phyloP scores from a whole-genome alignment of 169 alveolate species.

The Babesia bigemina region DNA sequence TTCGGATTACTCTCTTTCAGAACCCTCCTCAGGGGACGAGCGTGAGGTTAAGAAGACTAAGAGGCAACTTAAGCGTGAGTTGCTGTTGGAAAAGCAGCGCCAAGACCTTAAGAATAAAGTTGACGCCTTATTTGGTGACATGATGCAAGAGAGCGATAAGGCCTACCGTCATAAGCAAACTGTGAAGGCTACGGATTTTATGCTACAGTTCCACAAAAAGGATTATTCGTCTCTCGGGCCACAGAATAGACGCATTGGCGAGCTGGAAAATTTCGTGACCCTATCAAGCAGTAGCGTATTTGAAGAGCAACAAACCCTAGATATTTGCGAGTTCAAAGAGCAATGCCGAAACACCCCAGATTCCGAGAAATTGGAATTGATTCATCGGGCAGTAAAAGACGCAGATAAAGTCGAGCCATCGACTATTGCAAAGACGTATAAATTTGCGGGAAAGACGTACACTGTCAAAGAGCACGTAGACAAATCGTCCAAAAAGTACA shows the following conservation, averaged over 20 bases:
- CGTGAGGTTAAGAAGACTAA: slow-evolving; percentile 19
- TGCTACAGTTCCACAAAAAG: slow-evolving; percentile 67
- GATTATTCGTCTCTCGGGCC: slow-evolving; percentile 5
- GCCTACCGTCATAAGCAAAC: slow-evolving; percentile 21
- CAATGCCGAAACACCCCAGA: slow-evolving; percentile 47
- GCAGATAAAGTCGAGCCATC: slow-evolving; percentile 28
- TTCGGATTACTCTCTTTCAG: slow-evolving; percentile 46
- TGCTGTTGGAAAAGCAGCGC: slow-evolving; percentile 25
- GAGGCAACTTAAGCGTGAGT: slow-evolving; percentile 17
- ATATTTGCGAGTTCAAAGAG: slow-evolving; percentile 41
- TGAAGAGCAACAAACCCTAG: neutral
- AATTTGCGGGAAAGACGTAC: slow-evolving; percentile 52
- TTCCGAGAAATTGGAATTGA: slow-evolving; percentile 37
- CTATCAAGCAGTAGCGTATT: slow-evolving; percentile 32
- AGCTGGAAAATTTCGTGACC: slow-evolving; percentile 15
- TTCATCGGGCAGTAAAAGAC: slow-evolving; percentile 36
- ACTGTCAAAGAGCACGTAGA: slow-evolving; percentile 52
- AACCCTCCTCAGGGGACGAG: slow-evolving; percentile 41
- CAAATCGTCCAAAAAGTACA: slow-evolving; percentile 49
- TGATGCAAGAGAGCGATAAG: slow-evolving; percentile 48
- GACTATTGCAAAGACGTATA: slow-evolving; percentile 41
- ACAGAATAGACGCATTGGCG: neutral
- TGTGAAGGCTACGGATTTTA: slow-evolving; percentile 21
- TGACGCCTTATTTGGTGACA: slow-evolving; percentile 34
- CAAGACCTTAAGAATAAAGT: slow-evolving; percentile 17